These are phyloP conservation scores for Hymenoscyphus linearis DNA, from an alignment of 2,329 filamentous ascomycete genomes.

Conservation along the genomic window DNA sequence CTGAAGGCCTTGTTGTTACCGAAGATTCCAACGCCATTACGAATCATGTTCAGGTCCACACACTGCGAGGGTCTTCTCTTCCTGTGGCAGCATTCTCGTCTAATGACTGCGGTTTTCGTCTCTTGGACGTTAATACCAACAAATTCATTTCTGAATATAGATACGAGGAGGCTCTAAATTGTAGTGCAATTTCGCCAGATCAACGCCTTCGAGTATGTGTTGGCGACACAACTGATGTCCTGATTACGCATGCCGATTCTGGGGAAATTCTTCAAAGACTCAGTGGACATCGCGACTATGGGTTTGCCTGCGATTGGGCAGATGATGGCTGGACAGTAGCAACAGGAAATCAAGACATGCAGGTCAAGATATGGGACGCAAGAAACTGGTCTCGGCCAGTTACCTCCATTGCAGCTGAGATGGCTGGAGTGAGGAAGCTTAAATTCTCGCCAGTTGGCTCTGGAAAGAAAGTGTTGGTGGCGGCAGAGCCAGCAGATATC, in stretches of 20 bases:
- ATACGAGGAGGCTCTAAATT: slow-evolving; percentile 64
- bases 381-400: slow-evolving; percentile 59
- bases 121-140: slow-evolving; percentile 54
- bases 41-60: slow-evolving; percentile 58
- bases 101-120: slow-evolving; percentile 55
- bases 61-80: slow-evolving; percentile 44
- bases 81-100: slow-evolving; percentile 57
- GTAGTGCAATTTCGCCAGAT: slow-evolving; percentile 66
- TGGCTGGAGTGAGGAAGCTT: slow-evolving; percentile 64
- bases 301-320: slow-evolving; percentile 76
- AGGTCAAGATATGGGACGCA: slow-evolving; percentile 71
- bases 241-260: slow-evolving; percentile 65
- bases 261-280: slow-evolving; percentile 54
- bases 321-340: slow-evolving; percentile 71
- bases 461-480: slow-evolving; percentile 61
- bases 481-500: slow-evolving; percentile 71
- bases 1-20: slow-evolving; percentile 36
- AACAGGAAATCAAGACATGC: slow-evolving; percentile 71
- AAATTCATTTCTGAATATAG: slow-evolving; percentile 49
- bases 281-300: slow-evolving; percentile 61
- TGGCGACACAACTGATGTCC: slow-evolving; percentile 59
- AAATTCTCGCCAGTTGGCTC: slow-evolving; percentile 68
- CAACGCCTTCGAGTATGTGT: slow-evolving; percentile 67
- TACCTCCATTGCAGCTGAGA: slow-evolving; percentile 54
- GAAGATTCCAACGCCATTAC: slow-evolving; percentile 55